phyloP scores from a whole-genome alignment of 2,329 filamentous ascomycete species.

The Penicillium sp. region DNA sequence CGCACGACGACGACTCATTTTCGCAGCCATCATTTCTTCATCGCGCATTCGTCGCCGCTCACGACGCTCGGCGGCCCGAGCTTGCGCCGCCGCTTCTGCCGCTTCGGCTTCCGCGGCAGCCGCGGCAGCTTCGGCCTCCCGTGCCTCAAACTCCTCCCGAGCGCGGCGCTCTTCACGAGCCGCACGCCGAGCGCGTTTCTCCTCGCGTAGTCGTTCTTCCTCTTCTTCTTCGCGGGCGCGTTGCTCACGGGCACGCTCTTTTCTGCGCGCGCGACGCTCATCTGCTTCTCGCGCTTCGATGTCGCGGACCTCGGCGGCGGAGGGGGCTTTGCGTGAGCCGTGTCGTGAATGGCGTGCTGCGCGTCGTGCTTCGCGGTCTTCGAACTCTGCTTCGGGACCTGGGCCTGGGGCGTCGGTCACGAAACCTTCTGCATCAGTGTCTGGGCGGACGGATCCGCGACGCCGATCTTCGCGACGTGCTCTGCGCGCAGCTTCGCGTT shows the following conservation, averaged over 20 bases:
- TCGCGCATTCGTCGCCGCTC: conserved; percentile 43
- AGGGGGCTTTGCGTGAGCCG: conserved; percentile 37
- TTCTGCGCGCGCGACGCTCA: conserved; percentile 34
- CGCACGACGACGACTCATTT: conserved; percentile 36
- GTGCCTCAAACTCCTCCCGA: conserved; percentile 28
- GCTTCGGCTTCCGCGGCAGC: conserved; percentile 39
- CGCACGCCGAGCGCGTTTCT: conserved; percentile 58
- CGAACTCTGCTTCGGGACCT: conserved; percentile 43
- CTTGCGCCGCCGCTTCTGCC: conserved; percentile 35
- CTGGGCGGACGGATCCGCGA: conserved; percentile 46
- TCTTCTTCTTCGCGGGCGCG: conserved; percentile 50
- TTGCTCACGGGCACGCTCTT: conserved; percentile 37
- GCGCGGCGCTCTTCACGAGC: conserved; percentile 42
- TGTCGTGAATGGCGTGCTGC: conserved; percentile 64
- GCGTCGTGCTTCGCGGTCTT: conserved; percentile 62
- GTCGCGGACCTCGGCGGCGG: conserved; percentile 33
- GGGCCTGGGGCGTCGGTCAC: conserved; percentile 45
- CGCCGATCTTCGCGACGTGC: conserved; percentile 39
- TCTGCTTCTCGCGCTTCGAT: conserved; percentile 42
- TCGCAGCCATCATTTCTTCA: conserved; percentile 32
- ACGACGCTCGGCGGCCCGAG: conserved; percentile 43
- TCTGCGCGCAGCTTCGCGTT: conserved; percentile 38
- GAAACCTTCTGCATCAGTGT: conserved; percentile 53
- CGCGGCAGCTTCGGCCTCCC: conserved; percentile 30
- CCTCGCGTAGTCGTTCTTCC: conserved; percentile 3